These are phyloP conservation scores for Colletotrichum simmondsii DNA, from an alignment of 2,329 filamentous ascomycete genomes.

Conservation along the genomic window DNA sequence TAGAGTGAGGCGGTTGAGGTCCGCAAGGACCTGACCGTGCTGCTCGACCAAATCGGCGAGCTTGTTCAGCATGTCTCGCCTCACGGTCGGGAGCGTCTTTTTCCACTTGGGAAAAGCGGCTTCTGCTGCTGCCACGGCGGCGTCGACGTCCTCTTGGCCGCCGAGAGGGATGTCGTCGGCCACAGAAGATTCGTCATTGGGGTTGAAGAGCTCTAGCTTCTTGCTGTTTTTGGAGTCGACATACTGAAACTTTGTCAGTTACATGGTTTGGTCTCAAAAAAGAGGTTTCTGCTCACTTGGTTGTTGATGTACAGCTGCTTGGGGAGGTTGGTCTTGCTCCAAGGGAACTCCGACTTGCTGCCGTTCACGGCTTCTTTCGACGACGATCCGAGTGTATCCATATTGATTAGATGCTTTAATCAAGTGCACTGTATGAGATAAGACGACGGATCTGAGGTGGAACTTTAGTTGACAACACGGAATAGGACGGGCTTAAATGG, in stretches of 20 bases:
- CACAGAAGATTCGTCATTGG: constrained; percentile 59
- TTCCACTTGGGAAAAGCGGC: constrained; percentile 58
- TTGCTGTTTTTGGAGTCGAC: constrained; percentile 54
- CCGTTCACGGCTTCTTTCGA: constrained; percentile 33
- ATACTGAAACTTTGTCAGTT: constrained; percentile 41
- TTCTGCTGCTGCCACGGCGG: constrained; percentile 59
- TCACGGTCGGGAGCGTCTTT: constrained; percentile 46
- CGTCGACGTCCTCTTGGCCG: constrained; percentile 58
- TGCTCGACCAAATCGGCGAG: constrained; percentile 56
- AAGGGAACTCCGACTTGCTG: constrained; percentile 36
- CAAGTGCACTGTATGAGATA: too few relatives aligned
- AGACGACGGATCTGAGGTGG: too few relatives aligned
- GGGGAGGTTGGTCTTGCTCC: constrained; percentile 45
- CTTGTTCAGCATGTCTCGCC: constrained; percentile 53
- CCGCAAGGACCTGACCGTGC: constrained; percentile 46
- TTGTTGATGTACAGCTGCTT: constrained; percentile 52
- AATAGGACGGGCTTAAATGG: neutral
- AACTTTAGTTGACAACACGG: neutral
- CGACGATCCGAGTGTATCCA: constrained; percentile 39
- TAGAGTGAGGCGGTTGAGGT: constrained; percentile 56
- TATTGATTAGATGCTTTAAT: constrained; percentile 10
- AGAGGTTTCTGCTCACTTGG: constrained; percentile 38
- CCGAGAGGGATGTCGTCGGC: constrained; percentile 58
- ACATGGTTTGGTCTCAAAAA: neutral
- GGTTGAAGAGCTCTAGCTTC: constrained; percentile 60